phyloP scores from a whole-genome alignment of 2,329 filamentous ascomycete species.

The Chlorencoelia australis region DNA sequence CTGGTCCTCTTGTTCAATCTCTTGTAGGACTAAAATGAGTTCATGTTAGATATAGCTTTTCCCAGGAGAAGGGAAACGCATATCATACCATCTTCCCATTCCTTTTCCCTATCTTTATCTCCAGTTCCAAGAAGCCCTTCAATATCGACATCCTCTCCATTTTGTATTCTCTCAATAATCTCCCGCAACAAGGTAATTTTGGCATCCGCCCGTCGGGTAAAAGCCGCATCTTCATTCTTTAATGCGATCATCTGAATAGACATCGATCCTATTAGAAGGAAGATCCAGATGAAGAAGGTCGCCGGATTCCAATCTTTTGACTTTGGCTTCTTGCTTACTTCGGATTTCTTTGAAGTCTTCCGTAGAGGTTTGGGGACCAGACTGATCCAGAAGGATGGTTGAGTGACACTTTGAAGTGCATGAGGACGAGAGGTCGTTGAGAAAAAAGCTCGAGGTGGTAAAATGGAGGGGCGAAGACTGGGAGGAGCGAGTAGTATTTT shows the following conservation, averaged over 20 bases:
- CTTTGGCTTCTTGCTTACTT: constrained; percentile 32
- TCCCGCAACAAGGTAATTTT: constrained; percentile 69
- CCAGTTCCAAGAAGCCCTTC: constrained; percentile 73
- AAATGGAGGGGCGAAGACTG: constrained; percentile 14
- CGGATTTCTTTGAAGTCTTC: constrained; percentile 30
- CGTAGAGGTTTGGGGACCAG: constrained; percentile 60
- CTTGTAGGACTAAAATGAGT: constrained; percentile 43
- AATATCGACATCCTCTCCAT: constrained; percentile 73
- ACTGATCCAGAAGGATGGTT: constrained; percentile 51
- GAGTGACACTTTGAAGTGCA: constrained; percentile 28
- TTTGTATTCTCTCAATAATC: constrained; percentile 59
- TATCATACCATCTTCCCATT: constrained; percentile 74
- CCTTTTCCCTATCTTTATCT: constrained; percentile 60
- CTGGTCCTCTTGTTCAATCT: constrained; percentile 55
- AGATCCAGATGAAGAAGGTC: constrained; percentile 73
- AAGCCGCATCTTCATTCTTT: constrained; percentile 63
- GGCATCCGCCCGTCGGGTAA: constrained; percentile 66
- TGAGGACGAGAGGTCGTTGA: constrained; percentile 13
- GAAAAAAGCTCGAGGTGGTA: constrained; percentile 8
- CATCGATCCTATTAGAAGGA: constrained; percentile 85
- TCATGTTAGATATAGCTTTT: constrained; percentile 3
- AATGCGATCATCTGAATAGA: constrained; percentile 85
- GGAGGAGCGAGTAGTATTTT: constrained; percentile 18
- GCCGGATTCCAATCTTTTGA: constrained; percentile 68
- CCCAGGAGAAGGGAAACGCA: neutral